Evolutionary conservation across 345 rosid genomes (phyloP).

Genomic region (Heritiera littoralis): DNA sequence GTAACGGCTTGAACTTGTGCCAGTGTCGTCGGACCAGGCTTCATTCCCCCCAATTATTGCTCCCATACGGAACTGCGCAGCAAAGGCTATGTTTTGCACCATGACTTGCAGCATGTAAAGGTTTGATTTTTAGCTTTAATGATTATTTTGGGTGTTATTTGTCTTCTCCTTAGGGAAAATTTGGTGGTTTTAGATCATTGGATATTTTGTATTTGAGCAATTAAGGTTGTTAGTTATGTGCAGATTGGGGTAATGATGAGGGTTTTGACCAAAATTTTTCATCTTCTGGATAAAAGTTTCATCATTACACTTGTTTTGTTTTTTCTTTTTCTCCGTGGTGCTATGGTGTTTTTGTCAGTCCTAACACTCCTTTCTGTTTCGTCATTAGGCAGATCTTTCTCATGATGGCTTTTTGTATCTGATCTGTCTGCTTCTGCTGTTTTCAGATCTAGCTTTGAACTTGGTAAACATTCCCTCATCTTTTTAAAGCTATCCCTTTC

Average conservation of each 20-base stretch:
- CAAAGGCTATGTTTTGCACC: neutral
- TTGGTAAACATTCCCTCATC: constrained; percentile 11
- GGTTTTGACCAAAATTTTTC: constrained; percentile 42
- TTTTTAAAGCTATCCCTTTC: neutral
- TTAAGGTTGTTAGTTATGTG: constrained; percentile 24
- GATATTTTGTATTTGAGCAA: constrained; percentile 28
- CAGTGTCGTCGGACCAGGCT: constrained; percentile 98
- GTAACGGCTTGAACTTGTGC: constrained; percentile 20
- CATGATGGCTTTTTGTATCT: constrained; percentile 44
- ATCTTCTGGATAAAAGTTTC: constrained; percentile 37
- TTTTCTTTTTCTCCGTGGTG: constrained; percentile 28
- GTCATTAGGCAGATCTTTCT: constrained; percentile 30
- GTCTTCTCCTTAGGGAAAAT: neutral
- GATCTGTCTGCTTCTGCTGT: constrained; percentile 48
- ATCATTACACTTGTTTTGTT: constrained; percentile 44
- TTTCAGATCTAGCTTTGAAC: constrained; percentile 43
- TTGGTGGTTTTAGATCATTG: constrained; percentile 2
- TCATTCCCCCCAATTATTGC: constrained; percentile 92
- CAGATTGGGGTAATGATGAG: constrained; percentile 71
- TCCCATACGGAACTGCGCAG: constrained; percentile 28
- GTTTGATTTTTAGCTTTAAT: constrained; percentile 32
- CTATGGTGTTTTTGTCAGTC: constrained; percentile 40
- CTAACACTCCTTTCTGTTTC: constrained; percentile 28
- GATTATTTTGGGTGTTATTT: constrained; percentile 10
- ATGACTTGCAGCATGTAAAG: constrained; percentile 22